Evolutionary conservation across 495 filamentous ascomycete genomes (phyloP), one percentile per base, ranked within the genome.

Genomic region (Hyaloscypha bicolor): DNA sequence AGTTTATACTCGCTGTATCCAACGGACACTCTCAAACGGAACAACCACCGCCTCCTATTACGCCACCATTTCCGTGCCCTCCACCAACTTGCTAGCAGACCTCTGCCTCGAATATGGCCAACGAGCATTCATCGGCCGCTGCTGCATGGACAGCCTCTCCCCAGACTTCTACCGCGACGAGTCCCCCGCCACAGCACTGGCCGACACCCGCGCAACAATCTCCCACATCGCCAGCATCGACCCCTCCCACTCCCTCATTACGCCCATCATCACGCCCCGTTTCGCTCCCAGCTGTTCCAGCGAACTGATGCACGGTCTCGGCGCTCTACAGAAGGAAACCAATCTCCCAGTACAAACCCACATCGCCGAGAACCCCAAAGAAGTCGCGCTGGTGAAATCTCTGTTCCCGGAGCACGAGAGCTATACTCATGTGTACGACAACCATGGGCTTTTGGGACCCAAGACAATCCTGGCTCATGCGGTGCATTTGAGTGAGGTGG

Each of bases 1-100:
- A 69, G 85, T 94, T 67, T 98, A 98, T 78, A 81, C 83, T 21
- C 86, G 87, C 69, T 88, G 90, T 74, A 85, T 98, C 70, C 78
- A 83, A 58, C 88, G 90, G 53, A 96, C 93, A 0, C 86, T 99
- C 51, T 83, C 91, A 57, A 85, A 97, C 78, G 94, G 94, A 66
- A 99, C 94, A 29, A 99, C 94, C 0, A 92, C 87, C 12, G 93
- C 93, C 4, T 86, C 92, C 35, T 99, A 97, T 82, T 97, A 93
- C 80, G 94, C 94, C 51, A 97, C 94, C 52, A 87, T 90, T 67
- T 87, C 93, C 78, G 89, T 93, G 19, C 77, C 85, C 1, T 83
- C 91, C 4, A 99, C 94, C 9, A 97, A 97, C 78, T 85, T 96
- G 6, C 90, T 99, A 30, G 91, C 94, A 3, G 86, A 89, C 55